A percentile compares a stretch with the other conserved stretches of the same genome.
These are phyloP conservation scores for Rhamnella rubrinervis DNA, from an alignment of 331 rosid genomes.

Conservation along the genomic window DNA sequence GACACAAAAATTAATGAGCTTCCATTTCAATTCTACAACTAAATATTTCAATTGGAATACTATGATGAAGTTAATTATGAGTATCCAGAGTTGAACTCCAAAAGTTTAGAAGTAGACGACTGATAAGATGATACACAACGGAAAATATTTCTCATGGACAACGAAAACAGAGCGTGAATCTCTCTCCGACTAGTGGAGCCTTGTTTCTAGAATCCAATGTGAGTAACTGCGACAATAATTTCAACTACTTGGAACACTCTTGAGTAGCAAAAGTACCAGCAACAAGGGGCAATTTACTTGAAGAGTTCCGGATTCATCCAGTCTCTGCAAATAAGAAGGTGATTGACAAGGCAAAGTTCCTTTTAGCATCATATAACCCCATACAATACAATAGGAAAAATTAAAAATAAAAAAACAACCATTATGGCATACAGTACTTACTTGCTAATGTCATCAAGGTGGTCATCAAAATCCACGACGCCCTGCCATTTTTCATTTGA, in stretches of 20 bases:
- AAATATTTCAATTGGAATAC: no score
- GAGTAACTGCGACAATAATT: slow-evolving; percentile 16
- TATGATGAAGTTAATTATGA: neutral
- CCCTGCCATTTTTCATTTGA: slow-evolving; percentile 74
- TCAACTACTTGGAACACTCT: slow-evolving; percentile 20
- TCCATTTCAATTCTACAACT: no score
- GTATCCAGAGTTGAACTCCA: neutral
- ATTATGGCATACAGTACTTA: slow-evolving; percentile 23
- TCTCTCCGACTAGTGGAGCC: slow-evolving; percentile 14
- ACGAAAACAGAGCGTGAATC: slow-evolving; percentile 14
- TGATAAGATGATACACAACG: slow-evolving; percentile 23
- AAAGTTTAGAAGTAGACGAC: neutral
- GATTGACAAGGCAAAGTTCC: slow-evolving; percentile 7
- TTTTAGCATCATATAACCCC: neutral
- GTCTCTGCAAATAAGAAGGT: slow-evolving; percentile 53
- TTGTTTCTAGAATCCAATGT: slow-evolving; percentile 25
- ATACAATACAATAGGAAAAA: neutral
- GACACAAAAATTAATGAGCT: no score
- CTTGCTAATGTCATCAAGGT: slow-evolving; percentile 96
- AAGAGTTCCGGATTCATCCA: slow-evolving; percentile 94
- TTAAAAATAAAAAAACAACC: neutral
- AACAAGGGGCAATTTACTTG: slow-evolving; percentile 39
- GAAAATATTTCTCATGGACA: slow-evolving; percentile 13
- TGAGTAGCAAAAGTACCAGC: slow-evolving; percentile 20
- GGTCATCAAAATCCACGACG: slow-evolving; percentile 88